Evolutionary conservation across 768 basidiomycete species (phyloP).

Genomic region (Gloeopeniophorella convolvens): DNA sequence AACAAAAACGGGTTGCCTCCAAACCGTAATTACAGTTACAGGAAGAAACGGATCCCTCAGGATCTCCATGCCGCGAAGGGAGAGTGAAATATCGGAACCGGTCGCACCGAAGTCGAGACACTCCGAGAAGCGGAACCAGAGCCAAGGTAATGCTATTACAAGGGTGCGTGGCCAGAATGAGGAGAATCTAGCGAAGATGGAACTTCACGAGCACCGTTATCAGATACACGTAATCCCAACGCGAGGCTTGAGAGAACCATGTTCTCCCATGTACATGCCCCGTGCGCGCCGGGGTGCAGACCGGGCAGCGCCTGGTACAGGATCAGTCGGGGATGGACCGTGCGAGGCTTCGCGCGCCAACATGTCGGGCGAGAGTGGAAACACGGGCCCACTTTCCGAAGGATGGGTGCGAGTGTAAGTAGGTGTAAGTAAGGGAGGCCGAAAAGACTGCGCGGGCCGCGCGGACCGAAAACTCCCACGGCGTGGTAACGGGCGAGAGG

Average conservation of each 20-base stretch:
- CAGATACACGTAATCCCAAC: constrained; percentile 14
- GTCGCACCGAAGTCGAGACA: constrained; percentile 17
- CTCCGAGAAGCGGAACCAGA: constrained; percentile 18
- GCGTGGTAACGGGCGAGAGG: not conserved
- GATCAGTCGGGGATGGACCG: not conserved
- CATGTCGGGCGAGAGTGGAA: constrained; percentile 4
- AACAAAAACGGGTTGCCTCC: constrained; percentile 7
- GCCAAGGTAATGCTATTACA: constrained; percentile 14
- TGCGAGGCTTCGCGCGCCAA: constrained; percentile 1
- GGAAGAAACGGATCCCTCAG: constrained; percentile 6
- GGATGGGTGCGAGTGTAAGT: too few relatives aligned
- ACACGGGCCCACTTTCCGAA: not conserved
- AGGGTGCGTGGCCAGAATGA: constrained; percentile 10
- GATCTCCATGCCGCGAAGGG: constrained; percentile 8
- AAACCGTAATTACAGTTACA: constrained; percentile 17
- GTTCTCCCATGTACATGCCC: too few relatives aligned
- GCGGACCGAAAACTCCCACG: not conserved
- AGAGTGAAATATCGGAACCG: constrained; percentile 19
- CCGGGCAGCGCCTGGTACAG: too few relatives aligned
- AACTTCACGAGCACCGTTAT: constrained; percentile 10
- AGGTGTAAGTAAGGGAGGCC: not conserved
- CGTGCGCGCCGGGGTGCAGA: too few relatives aligned
- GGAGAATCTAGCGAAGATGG: constrained; percentile 3
- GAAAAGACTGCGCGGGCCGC: not conserved
- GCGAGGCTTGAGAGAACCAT: constrained; percentile 2